phyloP scores from a whole-genome alignment of 2,329 filamentous ascomycete species.

The Colletotrichum cereale region DNA sequence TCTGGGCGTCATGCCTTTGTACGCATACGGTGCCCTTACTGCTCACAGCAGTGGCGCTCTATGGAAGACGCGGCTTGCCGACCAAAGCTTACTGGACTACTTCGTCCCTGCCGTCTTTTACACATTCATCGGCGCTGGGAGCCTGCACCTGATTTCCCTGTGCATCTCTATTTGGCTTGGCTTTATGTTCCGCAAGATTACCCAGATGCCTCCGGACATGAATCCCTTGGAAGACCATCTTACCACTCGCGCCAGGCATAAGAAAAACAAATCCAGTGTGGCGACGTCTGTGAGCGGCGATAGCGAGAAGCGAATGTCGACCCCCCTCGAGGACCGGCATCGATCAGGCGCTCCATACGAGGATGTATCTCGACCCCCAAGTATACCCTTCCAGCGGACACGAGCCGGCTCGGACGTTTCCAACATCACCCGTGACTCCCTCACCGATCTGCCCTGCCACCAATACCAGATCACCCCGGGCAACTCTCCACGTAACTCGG shows the following conservation, averaged over 20 bases:
- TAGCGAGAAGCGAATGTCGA: conserved; percentile 72
- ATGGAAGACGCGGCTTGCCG: conserved; percentile 78
- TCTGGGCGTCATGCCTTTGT: conserved; percentile 66
- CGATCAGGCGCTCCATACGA: conserved; percentile 60
- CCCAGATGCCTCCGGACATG: conserved; percentile 88
- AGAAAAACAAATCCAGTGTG: conserved; percentile 76
- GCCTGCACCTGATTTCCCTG: conserved; percentile 78
- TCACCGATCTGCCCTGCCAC: conserved; percentile 65
- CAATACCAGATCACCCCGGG: conserved; percentile 64
- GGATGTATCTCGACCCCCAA: conserved; percentile 61
- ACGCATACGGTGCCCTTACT: conserved; percentile 65
- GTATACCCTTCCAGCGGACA: conserved; percentile 85
- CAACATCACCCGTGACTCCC: conserved; percentile 65
- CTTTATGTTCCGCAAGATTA: conserved; percentile 84
- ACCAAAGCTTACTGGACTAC: conserved; percentile 66
- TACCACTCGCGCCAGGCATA: conserved; percentile 79
- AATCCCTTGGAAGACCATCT: conserved; percentile 91
- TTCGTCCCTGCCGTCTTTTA: conserved; percentile 79
- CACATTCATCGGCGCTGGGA: conserved; percentile 71
- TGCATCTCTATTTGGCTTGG: conserved; percentile 80
- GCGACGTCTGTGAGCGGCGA: conserved; percentile 58
- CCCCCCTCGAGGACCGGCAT: conserved; percentile 56
- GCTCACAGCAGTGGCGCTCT: conserved; percentile 56
- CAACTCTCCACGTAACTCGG: conserved; percentile 59
- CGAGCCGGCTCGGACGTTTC: conserved; percentile 73